Evolutionary conservation across 768 basidiomycete species (phyloP).

Genomic region (Fistulinella prunicolor): DNA sequence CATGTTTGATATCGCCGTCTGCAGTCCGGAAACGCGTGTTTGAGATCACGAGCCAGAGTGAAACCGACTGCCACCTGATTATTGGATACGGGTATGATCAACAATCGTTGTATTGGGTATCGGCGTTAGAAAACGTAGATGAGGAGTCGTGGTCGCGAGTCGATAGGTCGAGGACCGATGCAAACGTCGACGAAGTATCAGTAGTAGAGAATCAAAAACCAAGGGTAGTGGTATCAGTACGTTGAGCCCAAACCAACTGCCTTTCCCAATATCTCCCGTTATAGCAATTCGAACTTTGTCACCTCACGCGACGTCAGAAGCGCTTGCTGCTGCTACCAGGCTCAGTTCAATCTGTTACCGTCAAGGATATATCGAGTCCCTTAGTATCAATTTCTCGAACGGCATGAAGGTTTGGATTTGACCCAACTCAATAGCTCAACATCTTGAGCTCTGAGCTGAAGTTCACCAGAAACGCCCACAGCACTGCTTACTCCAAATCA

Average conservation of each 20-base stretch:
- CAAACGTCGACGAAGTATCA: conserved; percentile 2
- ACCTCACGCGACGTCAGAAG: too few species aligned
- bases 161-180: not conserved
- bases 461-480: too few species aligned
- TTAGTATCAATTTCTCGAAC: too few species aligned
- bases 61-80: not conserved
- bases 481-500: too few species aligned
- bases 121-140: not conserved
- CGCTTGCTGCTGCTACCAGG: too few species aligned
- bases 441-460: too few species aligned
- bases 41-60: conserved; percentile 2
- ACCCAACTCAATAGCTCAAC: too few species aligned
- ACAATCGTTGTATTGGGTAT: conserved; percentile 8
- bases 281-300: conserved; percentile 7
- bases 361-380: too few species aligned
- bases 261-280: conserved; percentile 8
- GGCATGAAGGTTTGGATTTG: too few species aligned
- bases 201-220: too few species aligned
- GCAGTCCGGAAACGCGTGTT: conserved; percentile 12
- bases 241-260: conserved; percentile 7
- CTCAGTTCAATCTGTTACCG: too few species aligned
- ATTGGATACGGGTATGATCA: conserved; percentile 4
- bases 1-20: conserved; percentile 34
- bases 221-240: too few species aligned
- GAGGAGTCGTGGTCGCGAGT: conserved; percentile 5